Conservation (phyloP, 805 yeast genomes). For the Kodamaea nitidulidarum region DNA sequence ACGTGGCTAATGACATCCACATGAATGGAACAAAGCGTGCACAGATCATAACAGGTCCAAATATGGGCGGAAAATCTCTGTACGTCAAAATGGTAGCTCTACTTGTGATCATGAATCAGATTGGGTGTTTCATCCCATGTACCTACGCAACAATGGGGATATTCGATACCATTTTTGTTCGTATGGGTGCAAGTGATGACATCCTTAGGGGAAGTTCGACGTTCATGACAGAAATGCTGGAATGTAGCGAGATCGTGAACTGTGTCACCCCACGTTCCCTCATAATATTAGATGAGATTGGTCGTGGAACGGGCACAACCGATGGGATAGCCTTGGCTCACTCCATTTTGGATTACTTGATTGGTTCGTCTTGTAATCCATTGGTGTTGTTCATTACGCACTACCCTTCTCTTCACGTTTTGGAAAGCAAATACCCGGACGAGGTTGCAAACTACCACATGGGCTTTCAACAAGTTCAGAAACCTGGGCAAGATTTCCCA, state of each 20-base stretch:
- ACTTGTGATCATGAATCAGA: conserved; percentile 66
- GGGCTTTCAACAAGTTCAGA: conserved; percentile 52
- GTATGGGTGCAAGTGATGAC: conserved; percentile 86
- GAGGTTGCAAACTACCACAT: conserved; percentile 62
- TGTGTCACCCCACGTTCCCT: conserved; percentile 54
- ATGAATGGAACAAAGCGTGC: conserved; percentile 49
- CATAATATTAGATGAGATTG: conserved; percentile 70
- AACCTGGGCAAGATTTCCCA: conserved; percentile 28
- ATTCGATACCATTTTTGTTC: conserved; percentile 70
- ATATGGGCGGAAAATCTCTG: conserved; percentile 85
- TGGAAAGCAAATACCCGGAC: conserved; percentile 38
- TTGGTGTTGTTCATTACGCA: conserved; percentile 80
- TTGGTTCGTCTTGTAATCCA: conserved; percentile 37
- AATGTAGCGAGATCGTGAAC: conserved; percentile 55
- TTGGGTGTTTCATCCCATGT: conserved; percentile 77
- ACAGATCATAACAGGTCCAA: conserved; percentile 76
- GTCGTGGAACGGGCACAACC: conserved; percentile 67
- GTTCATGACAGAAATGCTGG: conserved; percentile 72
- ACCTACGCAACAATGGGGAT: conserved; percentile 55
- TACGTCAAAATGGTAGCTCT: conserved; percentile 73
- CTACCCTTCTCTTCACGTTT: conserved; percentile 60
- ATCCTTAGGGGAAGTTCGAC: conserved; percentile 74
- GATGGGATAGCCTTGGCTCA: conserved; percentile 85
- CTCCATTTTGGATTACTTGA: conserved; percentile 60
- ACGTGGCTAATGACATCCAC: conserved; percentile 63